Base-by-base conservation (phyloP, 2,329 filamentous ascomycete genomes). In the Dothiorella sarmentorum region DNA sequence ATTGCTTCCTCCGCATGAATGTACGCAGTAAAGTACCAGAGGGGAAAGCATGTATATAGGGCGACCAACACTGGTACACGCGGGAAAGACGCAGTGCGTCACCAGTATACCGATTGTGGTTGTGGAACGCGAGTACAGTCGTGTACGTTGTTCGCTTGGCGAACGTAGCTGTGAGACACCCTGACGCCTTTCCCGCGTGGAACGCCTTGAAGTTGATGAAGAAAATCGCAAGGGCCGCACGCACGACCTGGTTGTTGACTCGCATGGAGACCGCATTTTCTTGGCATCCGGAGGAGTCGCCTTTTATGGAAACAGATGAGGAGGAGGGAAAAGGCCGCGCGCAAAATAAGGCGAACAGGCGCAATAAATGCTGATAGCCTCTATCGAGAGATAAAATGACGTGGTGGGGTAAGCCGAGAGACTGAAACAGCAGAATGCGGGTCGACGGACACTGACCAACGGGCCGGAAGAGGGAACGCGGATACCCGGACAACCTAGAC, bases 381-480 rank as follows among this genome's bases (percentile, higher is more conserved):
- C n/a, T n/a, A 31, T 11, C 15, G 33, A 18, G 49, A 40, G 7
- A 18, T n/a, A 35, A 40, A 22, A 17, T 37, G 49, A 40, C 13
- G 49, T 38, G 22, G 49, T 38, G 35, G 33, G 49, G 22, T 26
- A 7, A n/a, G 4, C 22, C n/a, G 33, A 18, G 49, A 40, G 49
- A 53, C 40, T 40, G 33, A 53, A 53, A 38, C 49, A 53, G 35
- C 24, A 17, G 33, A 27, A 6, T 53, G 49, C 49, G 49, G 49
- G 49, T 38, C 31, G 49, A 24, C n/a, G 42, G 5, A 40, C 35
- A 53, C 33, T 53, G 49, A 53, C 49, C 49, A 40, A 15, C 22
- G 33, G 49, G 20, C 7, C 49, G 49, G 49, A 20, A 53, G 18
- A 18, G 27, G 35, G 49, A 53, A 29, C 22, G 29, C 13, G 24